Evolutionary conservation across 129 eudicot genomes (phyloP), one percentile per base, ranked within the genome.

Genomic region (Deinandra increscens): DNA sequence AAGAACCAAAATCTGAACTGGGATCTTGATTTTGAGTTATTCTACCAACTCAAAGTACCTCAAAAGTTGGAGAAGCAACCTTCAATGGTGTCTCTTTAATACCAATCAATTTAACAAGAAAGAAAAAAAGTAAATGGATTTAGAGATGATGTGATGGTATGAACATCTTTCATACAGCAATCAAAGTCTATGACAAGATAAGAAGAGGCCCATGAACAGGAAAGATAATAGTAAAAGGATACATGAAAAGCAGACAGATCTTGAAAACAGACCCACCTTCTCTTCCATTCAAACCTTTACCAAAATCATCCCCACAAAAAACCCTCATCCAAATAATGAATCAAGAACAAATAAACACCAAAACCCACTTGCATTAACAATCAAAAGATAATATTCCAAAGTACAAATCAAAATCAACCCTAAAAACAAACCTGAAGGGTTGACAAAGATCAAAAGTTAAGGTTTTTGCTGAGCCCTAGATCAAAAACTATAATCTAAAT

Each of bases 241-340:
- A 33, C 11, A 83, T 71, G 74, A 71, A 86, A 82, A 82, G 78
- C 88, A 84, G 80, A 82, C 84, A 84, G 89, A 86, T 84, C 95
- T 84, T 73, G 84, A 81, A 73, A 73, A 74, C 68, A 84, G 81
- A 75, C 79, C 83, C 86, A 71, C 83, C 61, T 68, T 68, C 75
- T 76, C 80, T 59, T 75, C 75, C 76, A 71, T 63, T 50, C 14
- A 80, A 82, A 81, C 71, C 96, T 84, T 83, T 76, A 83, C 82
- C 72, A 82, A 76, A 48, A 18, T 79, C 65, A 83, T 58, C 79
- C 87, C 88, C 85, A 82, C 83, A 76, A 75, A 84, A 71, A 75
- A 45, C 84, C 64, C 87, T 77, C 42, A 68, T 38, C 82, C 80
- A 71, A 58, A 58, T 11, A 29, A 29, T 29, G 77, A 75, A 75